Evolutionary conservation across 2,329 filamentous ascomycete genomes (phyloP), one percentile per base, ranked within the genome.

Genomic region (Sclerotinia trifoliorum): DNA sequence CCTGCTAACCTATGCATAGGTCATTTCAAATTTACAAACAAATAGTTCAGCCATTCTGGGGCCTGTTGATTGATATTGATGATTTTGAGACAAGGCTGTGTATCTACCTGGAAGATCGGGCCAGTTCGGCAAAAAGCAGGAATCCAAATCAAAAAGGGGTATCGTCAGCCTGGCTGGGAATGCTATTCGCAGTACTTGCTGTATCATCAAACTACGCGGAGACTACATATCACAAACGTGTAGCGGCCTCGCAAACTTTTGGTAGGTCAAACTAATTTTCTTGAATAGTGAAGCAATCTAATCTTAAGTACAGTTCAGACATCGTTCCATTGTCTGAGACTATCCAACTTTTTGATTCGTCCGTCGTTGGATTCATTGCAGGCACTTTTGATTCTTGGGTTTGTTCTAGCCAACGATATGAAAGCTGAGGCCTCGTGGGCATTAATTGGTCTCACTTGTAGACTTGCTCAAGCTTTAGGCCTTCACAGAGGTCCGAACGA

Each of bases 391-490:
- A 81, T 90, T 55, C 86, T 86, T 5, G 84, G 86, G 42, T 89
- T 89, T 70, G 86, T 88, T 2, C 79, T 90, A 2, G 79, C 89
- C 35, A 90, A 90, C 72, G 87, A 90, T 69, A 90, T 90, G 87
- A 89, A 89, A 74, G 87, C 87, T 1, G 87, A 90, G 73, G 87
- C 86, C 0, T 89, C 87, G 0, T 90, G 87, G 87, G 87, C 87
- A 0, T 76, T 90, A 65, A 82, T 88, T 63, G 87, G 87, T 0
- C 81, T 89, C 56, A 88, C 87, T 0, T 88, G 86, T 70, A 83
- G 87, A 35, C 80, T 90, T n/a, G 87, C 87, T 0, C 86, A 89
- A 74, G 88, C 87, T 0, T 79, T 90, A 1, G 87, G 87, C 5
- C 79, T 90, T 15, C 87, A 90, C 74, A 71, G 75, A 63, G 75